Evolutionary conservation across 805 yeast species (phyloP), one percentile per base, ranked within the genome.

Genomic region (Wickerhamomyces strasburgensis): DNA sequence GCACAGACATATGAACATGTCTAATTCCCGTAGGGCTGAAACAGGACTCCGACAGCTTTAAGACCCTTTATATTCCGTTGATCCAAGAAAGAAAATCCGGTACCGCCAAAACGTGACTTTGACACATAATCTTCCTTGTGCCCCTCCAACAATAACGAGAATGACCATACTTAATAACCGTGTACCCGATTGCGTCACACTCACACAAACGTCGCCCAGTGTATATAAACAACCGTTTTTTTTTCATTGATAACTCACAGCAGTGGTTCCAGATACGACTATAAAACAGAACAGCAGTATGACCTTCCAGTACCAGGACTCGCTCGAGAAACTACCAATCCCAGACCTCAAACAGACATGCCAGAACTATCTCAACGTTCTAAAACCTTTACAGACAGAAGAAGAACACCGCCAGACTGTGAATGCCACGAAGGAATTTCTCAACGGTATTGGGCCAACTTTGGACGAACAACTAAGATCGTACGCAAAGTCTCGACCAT

Each of bases 331-430:
- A 56, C 68, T 88, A 23, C 97, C 97, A 6, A 84, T 88, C 29
- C 96, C 96, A 2, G 74, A 77, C 19, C 67, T 88, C 38, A 61
- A 68, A 24, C 79, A 76, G 35, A 82, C 96, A 1, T 75, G 93
- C 50, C 51, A 64, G 14, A 68, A 71, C 48, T 88, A 86, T 54
- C 63, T 88, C 38, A 70, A 70, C 15, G 81, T 76, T 8, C 66
- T 88, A 27, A 73, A 75, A 55, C 96, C 96, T 0, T 65, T 88
- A n/a, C 95, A 85, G 59, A 83, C 87, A 5, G 81, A 78, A 31
- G 64, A 61, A 25, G 95, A 87, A 56, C 83, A 84, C 54, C 58
- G 60, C 35, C 65, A 66, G 29, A 84, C 95, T 1, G 55, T 68
- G 5, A 62, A 57, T 9, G 84, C 85, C 27, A 81, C 84, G 38